Conservation (phyloP, 1,284 basidiomycete species). For the Heterobasidion occidentale region DNA sequence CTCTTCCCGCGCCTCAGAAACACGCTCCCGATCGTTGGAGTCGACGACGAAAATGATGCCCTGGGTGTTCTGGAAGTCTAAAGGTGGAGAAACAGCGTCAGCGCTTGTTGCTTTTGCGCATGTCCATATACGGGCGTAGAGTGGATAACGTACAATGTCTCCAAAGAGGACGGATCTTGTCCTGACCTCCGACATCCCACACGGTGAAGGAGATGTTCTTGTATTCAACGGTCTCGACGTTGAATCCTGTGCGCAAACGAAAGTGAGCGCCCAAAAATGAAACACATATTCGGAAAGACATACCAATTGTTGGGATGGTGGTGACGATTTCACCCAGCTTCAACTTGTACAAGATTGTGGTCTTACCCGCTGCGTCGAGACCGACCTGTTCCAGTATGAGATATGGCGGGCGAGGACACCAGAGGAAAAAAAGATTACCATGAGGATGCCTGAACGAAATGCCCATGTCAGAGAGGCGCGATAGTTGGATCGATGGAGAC, state of each 20-base stretch:
- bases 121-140: neutral
- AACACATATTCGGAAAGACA: conserved; percentile 24
- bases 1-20: conserved; percentile 98
- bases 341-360: conserved; percentile 97
- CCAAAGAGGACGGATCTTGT: conserved; percentile 90
- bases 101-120: neutral
- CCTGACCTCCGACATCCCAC: conserved; percentile 87
- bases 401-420: neutral
- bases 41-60: conserved; percentile 99
- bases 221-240: conserved; percentile 94
- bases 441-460: conserved; percentile 41
- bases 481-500: conserved; percentile 28
- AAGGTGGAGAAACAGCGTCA: neutral
- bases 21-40: conserved; percentile 99
- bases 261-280: conserved; percentile 1
- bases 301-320: conserved; percentile 98
- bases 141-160: conserved; percentile 80
- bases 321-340: conserved; percentile 99
- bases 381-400: conserved; percentile 60
- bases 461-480: conserved; percentile 2
- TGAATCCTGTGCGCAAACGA: conserved; percentile 63
- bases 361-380: conserved; percentile 96
- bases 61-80: conserved; percentile 99
- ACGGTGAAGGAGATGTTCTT: conserved; percentile 91
- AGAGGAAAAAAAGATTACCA: conserved; percentile 31